Evolutionary conservation across 2,329 filamentous ascomycete species (phyloP), one percentile per base, ranked within the genome.

Genomic region (Cytospora mali): DNA sequence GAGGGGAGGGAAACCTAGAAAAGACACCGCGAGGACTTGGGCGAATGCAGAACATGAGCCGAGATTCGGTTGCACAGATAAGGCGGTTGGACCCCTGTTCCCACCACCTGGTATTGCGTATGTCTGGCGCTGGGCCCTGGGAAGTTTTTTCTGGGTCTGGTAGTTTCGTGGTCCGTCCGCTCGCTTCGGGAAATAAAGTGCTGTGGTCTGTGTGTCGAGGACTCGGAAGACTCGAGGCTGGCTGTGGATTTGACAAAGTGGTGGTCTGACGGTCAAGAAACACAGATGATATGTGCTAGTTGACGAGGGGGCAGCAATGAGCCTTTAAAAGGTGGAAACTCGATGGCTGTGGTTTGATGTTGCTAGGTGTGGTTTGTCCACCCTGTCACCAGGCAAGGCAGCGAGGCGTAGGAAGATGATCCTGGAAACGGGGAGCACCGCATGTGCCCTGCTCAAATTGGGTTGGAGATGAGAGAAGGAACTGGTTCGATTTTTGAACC

Each of bases 51-150:
- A 33, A 55, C 48, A 60, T 55, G 48, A 60, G 61, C 56, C 64
- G 64, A 65, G 64, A 63, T 63, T 65, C 52, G 64, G 64, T 65
- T 49, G 58, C 57, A 65, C 64, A 60, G 61, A 57, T 39, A 53
- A 56, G 33, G 56, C 61, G 54, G 35, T 50, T 57, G 29, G 49
- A 61, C 56, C 61, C 62, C 62, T 64, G 62, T 61, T 21, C 54
- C 60, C 60, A 62, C 60, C 49, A 49, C 21, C 50, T 16, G 28
- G 46, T 18, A 28, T 29, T 28, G 58, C 28, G 49, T 50, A 27
- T 53, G 27, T 33, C 57, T 53, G 49, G 57, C n/a, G 25, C 49
- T 14, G 46, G 57, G 57, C 46, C 28, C 50, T 60, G 50, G 58
- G 27, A 59, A 60, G 48, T 50, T 52, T 60, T 60, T 60, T 23